Evolutionary conservation across 139 green algal genomes (phyloP).

Genomic region (Tetraselmis striata): DNA sequence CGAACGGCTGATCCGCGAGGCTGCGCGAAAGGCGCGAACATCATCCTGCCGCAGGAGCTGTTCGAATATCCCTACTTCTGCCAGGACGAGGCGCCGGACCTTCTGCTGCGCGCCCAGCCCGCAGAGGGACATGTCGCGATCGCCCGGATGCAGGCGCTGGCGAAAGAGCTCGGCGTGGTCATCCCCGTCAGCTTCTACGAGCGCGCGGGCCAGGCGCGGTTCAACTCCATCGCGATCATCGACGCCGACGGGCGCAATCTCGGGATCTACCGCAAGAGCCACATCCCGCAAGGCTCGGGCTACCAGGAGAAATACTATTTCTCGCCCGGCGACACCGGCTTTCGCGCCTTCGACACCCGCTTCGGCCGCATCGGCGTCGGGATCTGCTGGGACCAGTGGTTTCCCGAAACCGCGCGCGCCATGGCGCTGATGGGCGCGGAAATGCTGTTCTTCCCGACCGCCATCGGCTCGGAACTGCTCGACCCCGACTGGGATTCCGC

Average conservation of each 20-base stretch:
- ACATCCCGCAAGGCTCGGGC: slow-evolving; percentile 64
- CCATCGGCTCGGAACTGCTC: slow-evolving; percentile 59
- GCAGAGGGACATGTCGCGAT: neutral
- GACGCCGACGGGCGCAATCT: slow-evolving; percentile 51
- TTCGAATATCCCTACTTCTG: slow-evolving; percentile 62
- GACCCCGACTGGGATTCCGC: slow-evolving; percentile 47
- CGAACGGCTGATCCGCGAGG: slow-evolving; percentile 38
- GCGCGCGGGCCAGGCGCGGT: slow-evolving; percentile 41
- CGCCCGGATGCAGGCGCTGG: slow-evolving; percentile 40
- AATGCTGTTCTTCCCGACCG: slow-evolving; percentile 66
- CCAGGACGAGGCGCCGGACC: slow-evolving; percentile 30
- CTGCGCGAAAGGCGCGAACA: slow-evolving; percentile 52
- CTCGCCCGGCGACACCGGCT: slow-evolving; percentile 62
- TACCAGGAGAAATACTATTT: slow-evolving; percentile 75
- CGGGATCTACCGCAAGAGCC: slow-evolving; percentile 61
- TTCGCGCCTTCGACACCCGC: slow-evolving; percentile 51
- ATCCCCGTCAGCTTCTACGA: slow-evolving; percentile 66
- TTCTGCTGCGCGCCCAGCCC: slow-evolving; percentile 19
- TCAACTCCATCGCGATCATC: slow-evolving; percentile 59
- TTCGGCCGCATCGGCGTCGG: slow-evolving; percentile 45
- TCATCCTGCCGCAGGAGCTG: slow-evolving; percentile 69
- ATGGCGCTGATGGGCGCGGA: slow-evolving; percentile 57
- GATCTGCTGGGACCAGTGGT: slow-evolving; percentile 79
- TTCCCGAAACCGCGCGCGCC: slow-evolving; percentile 53
- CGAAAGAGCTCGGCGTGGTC: slow-evolving; percentile 56